phyloP scores from a whole-genome alignment of 73 alveolate genomes.

The Symbiodinium pilosum region DNA sequence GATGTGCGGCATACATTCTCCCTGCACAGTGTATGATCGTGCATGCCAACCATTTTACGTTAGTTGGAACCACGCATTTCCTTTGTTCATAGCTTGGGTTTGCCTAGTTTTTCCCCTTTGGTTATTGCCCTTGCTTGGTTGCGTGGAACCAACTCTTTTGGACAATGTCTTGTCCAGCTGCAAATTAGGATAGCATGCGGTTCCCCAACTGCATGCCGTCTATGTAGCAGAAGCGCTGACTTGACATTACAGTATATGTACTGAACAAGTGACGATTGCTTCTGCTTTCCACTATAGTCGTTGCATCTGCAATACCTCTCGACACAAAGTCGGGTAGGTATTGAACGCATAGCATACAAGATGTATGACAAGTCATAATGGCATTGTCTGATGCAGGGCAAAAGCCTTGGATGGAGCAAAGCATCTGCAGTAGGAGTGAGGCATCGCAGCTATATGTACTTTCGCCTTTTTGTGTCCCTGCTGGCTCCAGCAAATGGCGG shows the following conservation, averaged over 20 bases:
- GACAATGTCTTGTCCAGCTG: conserved; percentile 2
- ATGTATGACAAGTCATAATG: background rate
- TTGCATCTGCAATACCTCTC: conserved; percentile 4
- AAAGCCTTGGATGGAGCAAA: background rate
- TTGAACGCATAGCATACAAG: background rate
- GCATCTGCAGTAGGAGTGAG: too few relatives aligned
- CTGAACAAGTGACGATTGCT: too few relatives aligned
- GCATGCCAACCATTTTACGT: background rate
- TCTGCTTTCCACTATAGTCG: background rate
- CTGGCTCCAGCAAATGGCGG: conserved; percentile 21
- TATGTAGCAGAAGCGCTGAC: background rate
- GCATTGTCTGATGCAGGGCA: background rate
- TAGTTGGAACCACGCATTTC: background rate
- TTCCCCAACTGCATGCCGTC: background rate
- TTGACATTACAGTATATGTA: too few relatives aligned
- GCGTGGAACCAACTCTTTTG: background rate
- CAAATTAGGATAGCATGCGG: conserved; percentile 4
- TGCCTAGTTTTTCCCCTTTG: background rate
- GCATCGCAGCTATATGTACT: too few relatives aligned
- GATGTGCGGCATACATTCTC: background rate
- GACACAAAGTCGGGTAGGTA: conserved; percentile 16
- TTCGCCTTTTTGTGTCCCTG: background rate
- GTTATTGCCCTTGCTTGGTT: background rate
- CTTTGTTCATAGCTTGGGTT: background rate
- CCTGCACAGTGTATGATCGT: background rate